Evolutionary conservation across 2,329 filamentous ascomycete genomes (phyloP).

Genomic region (Hymenoscyphus fraxineus): DNA sequence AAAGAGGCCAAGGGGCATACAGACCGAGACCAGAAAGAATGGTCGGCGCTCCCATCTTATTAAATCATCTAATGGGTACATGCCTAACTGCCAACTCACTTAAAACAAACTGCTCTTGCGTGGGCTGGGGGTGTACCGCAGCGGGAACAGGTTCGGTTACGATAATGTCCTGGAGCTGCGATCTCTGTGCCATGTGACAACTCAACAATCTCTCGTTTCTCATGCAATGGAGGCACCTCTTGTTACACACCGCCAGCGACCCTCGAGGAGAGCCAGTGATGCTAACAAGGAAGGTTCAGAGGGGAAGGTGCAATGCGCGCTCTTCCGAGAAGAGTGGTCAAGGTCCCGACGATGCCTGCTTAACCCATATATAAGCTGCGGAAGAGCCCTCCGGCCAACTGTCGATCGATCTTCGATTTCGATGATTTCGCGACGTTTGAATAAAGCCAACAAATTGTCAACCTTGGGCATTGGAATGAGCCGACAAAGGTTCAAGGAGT

Average conservation of each 20-base stretch:
- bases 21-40: background rate
- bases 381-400: conserved; percentile 1
- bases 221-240: conserved; percentile 8
- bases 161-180: conserved; percentile 14
- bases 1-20: background rate
- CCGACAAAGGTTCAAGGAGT: background rate
- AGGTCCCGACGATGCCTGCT: conserved; percentile 4
- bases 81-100: background rate
- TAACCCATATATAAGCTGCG: background rate
- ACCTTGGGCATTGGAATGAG: conserved; percentile 1
- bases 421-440: background rate
- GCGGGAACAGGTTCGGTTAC: conserved; percentile 17
- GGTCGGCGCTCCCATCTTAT: background rate
- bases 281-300: background rate
- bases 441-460: background rate
- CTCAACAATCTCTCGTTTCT: conserved; percentile 11
- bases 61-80: background rate
- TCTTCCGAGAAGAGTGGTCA: conserved; percentile 7
- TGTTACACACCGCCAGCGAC: conserved; percentile 13
- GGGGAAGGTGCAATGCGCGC: conserved; percentile 7
- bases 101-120: background rate
- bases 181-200: conserved; percentile 25
- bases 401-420: background rate
- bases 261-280: background rate
- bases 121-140: conserved; percentile 17